Evolutionary conservation across 2,329 filamentous ascomycete species (phyloP).

Genomic region (Talaromyces marneffei): DNA sequence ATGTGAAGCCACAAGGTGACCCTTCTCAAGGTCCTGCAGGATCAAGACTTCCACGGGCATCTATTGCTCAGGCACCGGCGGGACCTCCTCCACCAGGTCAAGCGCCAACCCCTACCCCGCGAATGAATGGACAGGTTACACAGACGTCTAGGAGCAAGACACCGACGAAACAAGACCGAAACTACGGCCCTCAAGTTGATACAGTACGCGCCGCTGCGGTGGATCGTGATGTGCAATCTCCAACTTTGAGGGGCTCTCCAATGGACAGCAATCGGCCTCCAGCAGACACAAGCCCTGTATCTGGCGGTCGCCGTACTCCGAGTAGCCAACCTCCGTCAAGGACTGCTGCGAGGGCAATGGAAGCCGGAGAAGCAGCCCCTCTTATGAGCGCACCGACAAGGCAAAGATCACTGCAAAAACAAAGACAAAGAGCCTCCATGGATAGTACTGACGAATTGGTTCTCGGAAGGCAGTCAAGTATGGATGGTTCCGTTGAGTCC

Average conservation of each 20-base stretch:
- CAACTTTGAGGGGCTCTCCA: conserved; percentile 40
- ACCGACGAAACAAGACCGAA: conserved; percentile 46
- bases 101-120: conserved; percentile 55
- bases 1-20: conserved; percentile 25
- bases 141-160: conserved; percentile 44
- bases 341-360: conserved; percentile 41
- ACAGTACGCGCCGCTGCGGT: conserved; percentile 38
- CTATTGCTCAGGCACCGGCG: conserved; percentile 53
- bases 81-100: conserved; percentile 62
- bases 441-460: conserved; percentile 61
- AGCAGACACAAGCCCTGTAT: conserved; percentile 44
- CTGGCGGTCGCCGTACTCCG: conserved; percentile 61
- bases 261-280: conserved; percentile 33
- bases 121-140: conserved; percentile 37
- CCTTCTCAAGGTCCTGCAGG: conserved; percentile 35
- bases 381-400: conserved; percentile 39
- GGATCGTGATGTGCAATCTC: conserved; percentile 45
- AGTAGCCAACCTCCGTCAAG: conserved; percentile 44
- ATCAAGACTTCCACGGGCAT: conserved; percentile 56
- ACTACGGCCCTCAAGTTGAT: conserved; percentile 40
- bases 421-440: conserved; percentile 58
- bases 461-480: conserved; percentile 36
- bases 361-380: conserved; percentile 42
- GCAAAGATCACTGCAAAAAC: conserved; percentile 52
- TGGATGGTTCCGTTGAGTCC: conserved; percentile 37